Evolutionary conservation across 495 filamentous ascomycete species (phyloP).

Genomic region (Delitschia confertaspora): DNA sequence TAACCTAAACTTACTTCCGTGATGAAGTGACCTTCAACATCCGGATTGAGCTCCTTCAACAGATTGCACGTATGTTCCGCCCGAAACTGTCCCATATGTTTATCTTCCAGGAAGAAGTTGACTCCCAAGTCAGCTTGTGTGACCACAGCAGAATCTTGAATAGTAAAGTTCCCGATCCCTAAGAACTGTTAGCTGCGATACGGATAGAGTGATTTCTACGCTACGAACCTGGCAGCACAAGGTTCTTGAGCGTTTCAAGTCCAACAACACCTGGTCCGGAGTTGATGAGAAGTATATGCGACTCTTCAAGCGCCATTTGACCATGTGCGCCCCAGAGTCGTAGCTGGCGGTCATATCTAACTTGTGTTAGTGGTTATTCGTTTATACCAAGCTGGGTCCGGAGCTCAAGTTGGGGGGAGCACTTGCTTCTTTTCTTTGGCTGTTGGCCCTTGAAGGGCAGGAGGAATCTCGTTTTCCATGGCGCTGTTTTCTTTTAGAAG

Average conservation of each 20-base stretch:
- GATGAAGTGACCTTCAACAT: constrained; percentile 64
- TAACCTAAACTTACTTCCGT: constrained; percentile 33
- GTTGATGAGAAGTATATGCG: constrained; percentile 82
- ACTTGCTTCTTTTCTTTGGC: constrained; percentile 38
- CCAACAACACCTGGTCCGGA: constrained; percentile 75
- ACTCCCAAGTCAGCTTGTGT: constrained; percentile 78
- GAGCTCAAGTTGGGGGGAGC: constrained; percentile 11
- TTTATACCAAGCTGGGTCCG: not conserved
- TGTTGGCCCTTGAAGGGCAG: constrained; percentile 35
- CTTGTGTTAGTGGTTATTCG: constrained; percentile 8
- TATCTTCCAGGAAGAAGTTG: constrained; percentile 90
- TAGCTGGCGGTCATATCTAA: constrained; percentile 80
- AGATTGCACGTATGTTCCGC: constrained; percentile 67
- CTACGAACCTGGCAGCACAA: constrained; percentile 66
- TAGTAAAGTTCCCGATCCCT: constrained; percentile 91
- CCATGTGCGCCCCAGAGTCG: constrained; percentile 91
- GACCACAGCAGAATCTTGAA: constrained; percentile 72
- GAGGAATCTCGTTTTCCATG: constrained; percentile 22
- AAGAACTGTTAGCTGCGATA: not conserved
- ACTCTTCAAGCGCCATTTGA: constrained; percentile 79
- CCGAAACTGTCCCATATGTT: constrained; percentile 67
- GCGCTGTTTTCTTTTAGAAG: not conserved
- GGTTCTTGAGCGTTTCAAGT: constrained; percentile 90
- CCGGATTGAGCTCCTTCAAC: constrained; percentile 88
- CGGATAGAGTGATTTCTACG: not conserved